Evolutionary conservation across 306 rosid genomes (phyloP).

Genomic region (Datisca glomerata): DNA sequence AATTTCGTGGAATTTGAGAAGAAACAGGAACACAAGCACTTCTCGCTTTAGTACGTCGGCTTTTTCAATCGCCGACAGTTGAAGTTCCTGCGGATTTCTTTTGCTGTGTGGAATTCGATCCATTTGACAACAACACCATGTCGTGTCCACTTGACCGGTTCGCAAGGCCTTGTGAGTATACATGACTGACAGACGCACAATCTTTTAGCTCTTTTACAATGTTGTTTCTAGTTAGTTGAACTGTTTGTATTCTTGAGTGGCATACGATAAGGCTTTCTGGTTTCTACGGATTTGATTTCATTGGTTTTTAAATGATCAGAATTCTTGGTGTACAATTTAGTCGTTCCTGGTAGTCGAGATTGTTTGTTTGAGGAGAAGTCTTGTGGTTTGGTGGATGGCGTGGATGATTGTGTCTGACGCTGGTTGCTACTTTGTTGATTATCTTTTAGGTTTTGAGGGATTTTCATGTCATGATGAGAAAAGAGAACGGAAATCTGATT

Average conservation of each 20-base stretch:
- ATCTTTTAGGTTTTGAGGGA: constrained; percentile 76
- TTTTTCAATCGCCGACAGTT: too few species aligned
- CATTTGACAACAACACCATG: constrained; percentile 26
- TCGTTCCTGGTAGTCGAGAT: too few species aligned
- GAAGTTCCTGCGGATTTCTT: too few species aligned
- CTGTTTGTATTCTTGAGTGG: background rate
- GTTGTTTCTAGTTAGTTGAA: background rate
- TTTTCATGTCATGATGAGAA: constrained; percentile 49
- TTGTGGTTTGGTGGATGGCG: too few species aligned
- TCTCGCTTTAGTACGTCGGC: background rate
- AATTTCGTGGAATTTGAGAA: background rate
- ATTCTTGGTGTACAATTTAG: too few species aligned
- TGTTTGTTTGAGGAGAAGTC: too few species aligned
- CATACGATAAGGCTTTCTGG: too few species aligned
- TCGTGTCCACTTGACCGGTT: constrained; percentile 80
- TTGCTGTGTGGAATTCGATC: background rate
- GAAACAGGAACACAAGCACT: too few species aligned
- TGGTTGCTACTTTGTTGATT: too few species aligned
- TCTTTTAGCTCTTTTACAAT: background rate
- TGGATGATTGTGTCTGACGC: too few species aligned
- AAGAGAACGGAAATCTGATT: constrained; percentile 62
- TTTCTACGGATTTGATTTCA: too few species aligned
- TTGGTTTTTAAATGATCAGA: too few species aligned
- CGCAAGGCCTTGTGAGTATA: constrained; percentile 74
- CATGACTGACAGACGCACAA: background rate